These are phyloP conservation scores for Tylopilus plumbeoviolaceoides DNA, from an alignment of 768 basidiomycete genomes.

Conservation along the genomic window DNA sequence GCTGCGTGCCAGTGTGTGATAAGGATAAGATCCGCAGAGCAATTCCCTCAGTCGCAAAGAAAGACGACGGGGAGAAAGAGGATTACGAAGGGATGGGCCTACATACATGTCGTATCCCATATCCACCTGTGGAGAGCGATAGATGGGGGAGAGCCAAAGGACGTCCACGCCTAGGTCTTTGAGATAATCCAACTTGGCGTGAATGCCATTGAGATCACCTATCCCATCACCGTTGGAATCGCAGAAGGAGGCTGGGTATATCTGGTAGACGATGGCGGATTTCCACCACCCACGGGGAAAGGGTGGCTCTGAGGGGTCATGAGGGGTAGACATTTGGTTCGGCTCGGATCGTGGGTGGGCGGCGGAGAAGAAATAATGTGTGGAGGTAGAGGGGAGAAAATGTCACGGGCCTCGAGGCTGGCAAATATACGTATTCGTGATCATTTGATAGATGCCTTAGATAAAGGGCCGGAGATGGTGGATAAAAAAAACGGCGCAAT, in stretches of 20 bases:
- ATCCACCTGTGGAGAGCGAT: constrained; percentile 61
- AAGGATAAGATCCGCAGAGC: constrained; percentile 12
- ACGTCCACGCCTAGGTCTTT: constrained; percentile 63
- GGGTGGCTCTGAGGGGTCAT: constrained; percentile 11
- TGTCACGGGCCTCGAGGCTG: constrained; percentile 18
- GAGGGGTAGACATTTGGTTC: constrained; percentile 4
- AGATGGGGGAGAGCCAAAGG: constrained; percentile 62
- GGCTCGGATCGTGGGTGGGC: neutral
- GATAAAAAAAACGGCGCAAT: constrained; percentile 1
- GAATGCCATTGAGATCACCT: constrained; percentile 68
- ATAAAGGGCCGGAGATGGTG: constrained; percentile 1
- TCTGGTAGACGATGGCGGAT: constrained; percentile 56
- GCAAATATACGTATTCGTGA: constrained; percentile 9
- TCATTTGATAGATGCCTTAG: constrained; percentile 13
- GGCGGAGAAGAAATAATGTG: constrained; percentile 9
- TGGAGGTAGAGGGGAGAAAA: constrained; percentile 11
- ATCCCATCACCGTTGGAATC: constrained; percentile 71
- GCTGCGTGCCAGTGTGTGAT: constrained; percentile 30
- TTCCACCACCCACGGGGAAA: constrained; percentile 51
- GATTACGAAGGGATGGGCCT: neutral
- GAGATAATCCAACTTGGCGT: constrained; percentile 62
- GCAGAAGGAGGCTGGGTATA: constrained; percentile 67
- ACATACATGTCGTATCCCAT: constrained; percentile 72
- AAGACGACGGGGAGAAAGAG: neutral
- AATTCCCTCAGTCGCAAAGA: neutral